Evolutionary conservation across 1,139 yeast genomes (phyloP), one percentile per base, ranked within the genome.

Genomic region (Entelexis paramagnoliae): DNA sequence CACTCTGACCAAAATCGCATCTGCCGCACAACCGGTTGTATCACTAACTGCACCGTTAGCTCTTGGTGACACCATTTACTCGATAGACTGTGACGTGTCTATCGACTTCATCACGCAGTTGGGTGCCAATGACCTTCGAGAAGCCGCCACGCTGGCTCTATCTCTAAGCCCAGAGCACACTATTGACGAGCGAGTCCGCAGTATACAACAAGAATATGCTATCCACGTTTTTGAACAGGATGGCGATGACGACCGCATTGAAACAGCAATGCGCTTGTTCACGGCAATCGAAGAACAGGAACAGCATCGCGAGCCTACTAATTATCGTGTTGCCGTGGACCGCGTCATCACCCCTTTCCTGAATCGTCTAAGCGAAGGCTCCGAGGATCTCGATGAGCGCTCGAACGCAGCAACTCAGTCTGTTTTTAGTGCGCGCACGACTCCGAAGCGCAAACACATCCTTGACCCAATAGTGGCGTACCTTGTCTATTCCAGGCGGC

Each of bases 401-500:
- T 22, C 42, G 9, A 24, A 28, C 10, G 38, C 36, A 2, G 19
- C 51, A 9, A 20, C 28, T 3, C 30, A 35, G 17, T 54, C 52
- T 4, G 16, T 47, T n/a, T 35, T 36, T 42, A 54, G 51, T 20
- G 41, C 24, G 10, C 36, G 40, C n/a, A 43, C 44, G 8, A 17
- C 38, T 14, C 30, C n/a, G 7, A 43, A 24, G 20, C 47, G 45
- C 14, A 40, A 48, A 14, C 56, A 52, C 14, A 38, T 46, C 1
- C 35, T 55, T 33, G 56, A 55, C 49, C 72, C 77, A 36, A 68
- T 79, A 35, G 72, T 81, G 5, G 74, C 81, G 1, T 85, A 72
- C 62, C 64, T 78, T 32, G 72, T 76, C 2, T 80, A 76, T 53
- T 68, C 75, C 1, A 63, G 82, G 56, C 65, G 83, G 41, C 74